phyloP scores from a whole-genome alignment of 1,284 basidiomycete species.

The Fomitopsis schrenkii region DNA sequence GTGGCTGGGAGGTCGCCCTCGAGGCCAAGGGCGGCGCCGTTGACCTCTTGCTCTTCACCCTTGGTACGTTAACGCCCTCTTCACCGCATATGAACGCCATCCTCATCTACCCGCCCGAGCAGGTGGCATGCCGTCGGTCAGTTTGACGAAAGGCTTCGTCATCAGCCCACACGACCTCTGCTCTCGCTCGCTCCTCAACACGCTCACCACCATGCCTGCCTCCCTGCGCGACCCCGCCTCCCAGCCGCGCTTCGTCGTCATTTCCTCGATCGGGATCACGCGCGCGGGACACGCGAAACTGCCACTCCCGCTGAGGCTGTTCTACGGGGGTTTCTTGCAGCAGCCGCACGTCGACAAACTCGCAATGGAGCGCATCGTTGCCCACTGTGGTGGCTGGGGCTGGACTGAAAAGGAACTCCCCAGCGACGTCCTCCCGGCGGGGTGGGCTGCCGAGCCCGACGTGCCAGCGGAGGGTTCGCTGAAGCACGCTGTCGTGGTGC shows the following conservation, averaged over 20 bases:
- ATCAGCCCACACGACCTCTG: slow-evolving; percentile 47
- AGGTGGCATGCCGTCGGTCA: slow-evolving; percentile 42
- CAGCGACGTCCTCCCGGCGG: slow-evolving; percentile 33
- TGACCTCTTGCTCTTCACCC: slow-evolving; percentile 46
- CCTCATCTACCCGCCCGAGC: slow-evolving; percentile 1
- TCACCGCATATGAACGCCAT: not conserved
- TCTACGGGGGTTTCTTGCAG: slow-evolving; percentile 42
- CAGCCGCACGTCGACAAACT: slow-evolving; percentile 54
- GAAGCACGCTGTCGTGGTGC: slow-evolving; percentile 44
- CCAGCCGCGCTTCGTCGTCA: slow-evolving; percentile 45
- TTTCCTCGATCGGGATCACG: slow-evolving; percentile 52
- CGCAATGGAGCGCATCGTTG: slow-evolving; percentile 45
- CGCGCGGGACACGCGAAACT: slow-evolving; percentile 38
- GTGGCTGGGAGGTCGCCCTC: slow-evolving; percentile 40
- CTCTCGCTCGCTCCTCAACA: slow-evolving; percentile 45
- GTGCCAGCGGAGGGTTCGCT: slow-evolving; percentile 37
- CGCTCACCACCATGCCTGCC: slow-evolving; percentile 41
- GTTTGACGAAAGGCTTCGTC: slow-evolving; percentile 35
- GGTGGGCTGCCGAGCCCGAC: slow-evolving; percentile 36
- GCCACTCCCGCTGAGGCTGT: slow-evolving; percentile 41
- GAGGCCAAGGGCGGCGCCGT: slow-evolving; percentile 27
- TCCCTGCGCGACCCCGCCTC: slow-evolving; percentile 18
- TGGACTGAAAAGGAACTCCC: slow-evolving; percentile 41
- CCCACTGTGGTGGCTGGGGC: slow-evolving; percentile 40
- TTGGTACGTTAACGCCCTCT: slow-evolving; percentile 35